A percentile compares a stretch with the other conserved stretches of the same genome.
These are phyloP conservation scores for Stropharia rugosoannulata DNA, from an alignment of 768 basidiomycete genomes.

Conservation along the genomic window DNA sequence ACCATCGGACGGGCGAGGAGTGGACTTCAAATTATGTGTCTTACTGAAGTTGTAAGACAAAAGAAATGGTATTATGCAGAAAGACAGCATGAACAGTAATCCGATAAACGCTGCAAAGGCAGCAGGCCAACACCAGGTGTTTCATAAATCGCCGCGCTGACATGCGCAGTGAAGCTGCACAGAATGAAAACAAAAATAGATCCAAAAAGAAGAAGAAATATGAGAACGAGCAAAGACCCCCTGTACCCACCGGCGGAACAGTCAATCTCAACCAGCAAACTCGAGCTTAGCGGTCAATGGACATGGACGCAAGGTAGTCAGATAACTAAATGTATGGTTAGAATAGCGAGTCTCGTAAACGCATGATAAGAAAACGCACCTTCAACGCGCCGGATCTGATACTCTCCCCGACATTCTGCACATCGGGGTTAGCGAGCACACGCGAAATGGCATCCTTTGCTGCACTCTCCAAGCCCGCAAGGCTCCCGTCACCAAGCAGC, in stretches of 20 bases:
- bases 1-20: no score
- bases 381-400: conserved; percentile 81
- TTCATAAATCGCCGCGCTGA: no score
- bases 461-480: conserved; percentile 56
- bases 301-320: conserved; percentile 72
- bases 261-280: neutral
- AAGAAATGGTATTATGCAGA: no score
- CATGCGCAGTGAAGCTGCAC: neutral
- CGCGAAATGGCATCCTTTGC: conserved; percentile 76
- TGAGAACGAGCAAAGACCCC: neutral
- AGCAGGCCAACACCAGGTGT: no score
- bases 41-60: no score
- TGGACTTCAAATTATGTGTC: no score
- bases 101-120: no score
- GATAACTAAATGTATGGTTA: conserved; percentile 39
- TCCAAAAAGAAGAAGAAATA: neutral
- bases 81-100: no score
- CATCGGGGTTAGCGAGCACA: conserved; percentile 82
- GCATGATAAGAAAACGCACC: conserved; percentile 35
- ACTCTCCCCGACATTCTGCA: conserved; percentile 80
- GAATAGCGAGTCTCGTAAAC: neutral
- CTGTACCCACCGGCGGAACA: neutral
- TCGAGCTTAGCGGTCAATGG: conserved; percentile 19
- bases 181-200: neutral
- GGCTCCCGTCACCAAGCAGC: conserved; percentile 53